These are phyloP conservation scores for Moesziomyces aphidis DNA, from an alignment of 1,284 basidiomycete species.

Conservation along the genomic window DNA sequence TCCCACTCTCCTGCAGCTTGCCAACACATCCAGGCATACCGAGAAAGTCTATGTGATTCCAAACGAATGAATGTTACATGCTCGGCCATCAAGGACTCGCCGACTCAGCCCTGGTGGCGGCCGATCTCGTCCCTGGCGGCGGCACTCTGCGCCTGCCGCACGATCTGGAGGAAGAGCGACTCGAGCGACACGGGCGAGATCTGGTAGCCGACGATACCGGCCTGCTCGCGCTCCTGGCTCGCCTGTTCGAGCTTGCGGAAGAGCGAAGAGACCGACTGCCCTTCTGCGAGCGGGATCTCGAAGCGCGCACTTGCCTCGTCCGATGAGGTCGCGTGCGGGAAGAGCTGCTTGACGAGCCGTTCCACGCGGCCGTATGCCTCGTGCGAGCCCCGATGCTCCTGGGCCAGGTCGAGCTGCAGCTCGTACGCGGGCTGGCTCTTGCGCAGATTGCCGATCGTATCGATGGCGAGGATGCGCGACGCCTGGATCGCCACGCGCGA, in stretches of 20 bases:
- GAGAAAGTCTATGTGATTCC: too few relatives aligned
- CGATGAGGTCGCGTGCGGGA: conserved; percentile 76
- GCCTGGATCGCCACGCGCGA: conserved; percentile 53
- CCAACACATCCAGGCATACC: too few relatives aligned
- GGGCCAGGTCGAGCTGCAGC: conserved; percentile 79
- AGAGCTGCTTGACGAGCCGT: conserved; percentile 73
- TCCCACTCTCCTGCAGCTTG: too few relatives aligned
- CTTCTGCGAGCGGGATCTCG: conserved; percentile 76
- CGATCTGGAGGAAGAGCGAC: conserved; percentile 80
- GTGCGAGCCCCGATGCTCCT: conserved; percentile 13
- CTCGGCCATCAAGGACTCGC: too few relatives aligned
- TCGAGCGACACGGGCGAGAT: conserved; percentile 72
- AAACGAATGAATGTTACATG: too few relatives aligned
- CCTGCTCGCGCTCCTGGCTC: conserved; percentile 7
- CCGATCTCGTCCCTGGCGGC: conserved; percentile 24
- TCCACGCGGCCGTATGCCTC: conserved; percentile 73
- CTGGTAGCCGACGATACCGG: conserved; percentile 27
- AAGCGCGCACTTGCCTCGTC: conserved; percentile 83
- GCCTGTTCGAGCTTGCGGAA: conserved; percentile 26
- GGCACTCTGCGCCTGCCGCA: conserved; percentile 70
- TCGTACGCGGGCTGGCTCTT: conserved; percentile 79
- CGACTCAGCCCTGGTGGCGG: background rate
- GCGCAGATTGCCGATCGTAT: conserved; percentile 76
- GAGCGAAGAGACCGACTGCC: conserved; percentile 77
- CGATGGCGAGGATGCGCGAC: conserved; percentile 71